These are phyloP conservation scores for Sonneratia caseolaris DNA, from an alignment of 345 rosid genomes.

Conservation along the genomic window DNA sequence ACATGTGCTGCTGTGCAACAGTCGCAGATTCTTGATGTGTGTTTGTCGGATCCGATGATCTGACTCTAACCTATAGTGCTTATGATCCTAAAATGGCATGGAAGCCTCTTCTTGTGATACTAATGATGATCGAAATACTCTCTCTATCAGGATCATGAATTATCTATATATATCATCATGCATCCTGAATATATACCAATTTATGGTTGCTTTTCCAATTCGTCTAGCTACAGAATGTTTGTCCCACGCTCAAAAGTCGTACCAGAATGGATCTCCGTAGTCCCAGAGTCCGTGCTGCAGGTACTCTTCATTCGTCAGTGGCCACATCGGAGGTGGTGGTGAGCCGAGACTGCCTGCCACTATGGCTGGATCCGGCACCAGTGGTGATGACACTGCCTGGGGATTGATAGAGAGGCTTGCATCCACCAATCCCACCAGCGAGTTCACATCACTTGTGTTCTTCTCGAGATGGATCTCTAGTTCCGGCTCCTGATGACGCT, in stretches of 20 bases:
- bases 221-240: neutral
- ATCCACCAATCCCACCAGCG: slow-evolving; percentile 38
- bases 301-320: slow-evolving; percentile 50
- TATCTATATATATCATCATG: neutral
- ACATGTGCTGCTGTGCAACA: too few relatives aligned
- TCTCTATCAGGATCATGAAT: neutral
- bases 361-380: slow-evolving; percentile 31
- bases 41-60: too few relatives aligned
- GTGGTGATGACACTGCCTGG: slow-evolving; percentile 30
- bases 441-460: slow-evolving; percentile 18
- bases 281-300: slow-evolving; percentile 48
- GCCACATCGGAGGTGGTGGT: slow-evolving; percentile 41
- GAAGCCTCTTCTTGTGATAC: neutral
- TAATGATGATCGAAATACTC: neutral
- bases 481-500: slow-evolving; percentile 19
- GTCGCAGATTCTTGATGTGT: too few relatives aligned
- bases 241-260: slow-evolving; percentile 29
- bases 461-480: slow-evolving; percentile 7
- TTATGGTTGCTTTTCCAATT: neutral
- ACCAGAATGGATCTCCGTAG: slow-evolving; percentile 41
- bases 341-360: slow-evolving; percentile 31
- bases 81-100: neutral
- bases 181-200: neutral
- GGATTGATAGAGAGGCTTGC: slow-evolving; percentile 32
- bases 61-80: too few relatives aligned